Evolutionary conservation across 306 rosid genomes (phyloP), one percentile per base, ranked within the genome.

Genomic region (Citrullus amarus): DNA sequence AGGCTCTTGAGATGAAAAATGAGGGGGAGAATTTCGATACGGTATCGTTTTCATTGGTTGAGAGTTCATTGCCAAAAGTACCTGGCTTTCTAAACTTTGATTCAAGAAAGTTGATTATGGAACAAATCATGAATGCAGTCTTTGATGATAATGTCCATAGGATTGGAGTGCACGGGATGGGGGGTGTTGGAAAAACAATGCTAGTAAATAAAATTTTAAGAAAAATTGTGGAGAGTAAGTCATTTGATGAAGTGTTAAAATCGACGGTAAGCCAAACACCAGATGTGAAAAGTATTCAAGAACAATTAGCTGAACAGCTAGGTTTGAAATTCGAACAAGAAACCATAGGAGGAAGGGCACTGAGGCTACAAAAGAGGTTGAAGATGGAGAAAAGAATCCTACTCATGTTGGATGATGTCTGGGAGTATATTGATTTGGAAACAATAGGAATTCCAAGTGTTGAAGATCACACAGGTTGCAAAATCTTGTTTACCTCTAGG

Each of bases 401-500:
- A 6, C 14, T 88, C 17, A 73, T 88, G 28, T 39, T 88, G 2
- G 92, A 88, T 58, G 89, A 84, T 67, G 66, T 88, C 0, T 84
- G 89, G 89, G 67, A 41, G 2, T 53, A 34, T 14, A 62, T 88
- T 59, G 79, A 86, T 51, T 70, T 86, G 28, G 68, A 71, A 57
- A 22, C 1, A 1, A 55, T 88, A 0, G 87, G 91, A 1, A 28
- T 88, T 20, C 83, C 86, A 62, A 50, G 12, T 0, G 43, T 1
- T 8, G 76, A 51, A 12, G 5, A 53, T 28, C 84, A 80, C 12
- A 50, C 34, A 0, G 81, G 78, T 1, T 83, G 87, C 55, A 86
- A 84, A 70, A 44, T 85, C 1, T 9, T 86, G 17, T 62, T 86
- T 62, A 85, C 82, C 7, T 88, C 89, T 30, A 12, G 91, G 70